Evolutionary conservation across 78 protist genomes (phyloP), one percentile per base, ranked within the genome.

Genomic region (Dictyostelium purpureum): DNA sequence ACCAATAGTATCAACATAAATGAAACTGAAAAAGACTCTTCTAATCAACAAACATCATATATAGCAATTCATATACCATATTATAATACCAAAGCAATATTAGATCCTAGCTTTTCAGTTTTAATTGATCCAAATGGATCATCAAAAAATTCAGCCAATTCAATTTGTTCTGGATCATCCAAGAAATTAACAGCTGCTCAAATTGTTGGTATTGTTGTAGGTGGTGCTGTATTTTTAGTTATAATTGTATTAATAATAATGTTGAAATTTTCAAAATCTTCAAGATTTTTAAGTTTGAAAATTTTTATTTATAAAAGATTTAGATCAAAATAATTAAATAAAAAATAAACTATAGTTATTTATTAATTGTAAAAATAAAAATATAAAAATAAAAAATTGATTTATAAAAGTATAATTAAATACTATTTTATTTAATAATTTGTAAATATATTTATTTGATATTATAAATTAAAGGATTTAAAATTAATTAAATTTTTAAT

Each of bases 61-160:
- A 26, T 57, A 11, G 21, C 66, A 57, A 57, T 57, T 57, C 16
- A 57, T 26, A 57, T 57, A 2, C 66, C 66, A 26, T 35, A 57
- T 10, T 57, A 57, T 26, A 18, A 57, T 26, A 26, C 37, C 21
- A 57, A 57, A 26, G 37, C 26, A 24, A 11, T 57, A 24, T 4
- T 57, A 57, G 66, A 57, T 57, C 66, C 66, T 11, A 57, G 66
- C 26, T 57, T 57, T 57, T 57, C 66, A 9, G 66, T 57, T 57
- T 57, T 57, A 26, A 26, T 57, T 3, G 66, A 57, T 57, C 3
- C 66, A 57, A 57, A 57, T 10, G 66, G 26, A 7, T 54, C 63
- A 6, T n/a, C 1, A 1, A 54, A 54, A 57, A 26, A 57, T 35
- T 24, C 66, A 9, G 37, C 7, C 6, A 57, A 57, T 57, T 57